phyloP scores from a whole-genome alignment of 2,329 filamentous ascomycete genomes.

The Herpotrichia juniperi region DNA sequence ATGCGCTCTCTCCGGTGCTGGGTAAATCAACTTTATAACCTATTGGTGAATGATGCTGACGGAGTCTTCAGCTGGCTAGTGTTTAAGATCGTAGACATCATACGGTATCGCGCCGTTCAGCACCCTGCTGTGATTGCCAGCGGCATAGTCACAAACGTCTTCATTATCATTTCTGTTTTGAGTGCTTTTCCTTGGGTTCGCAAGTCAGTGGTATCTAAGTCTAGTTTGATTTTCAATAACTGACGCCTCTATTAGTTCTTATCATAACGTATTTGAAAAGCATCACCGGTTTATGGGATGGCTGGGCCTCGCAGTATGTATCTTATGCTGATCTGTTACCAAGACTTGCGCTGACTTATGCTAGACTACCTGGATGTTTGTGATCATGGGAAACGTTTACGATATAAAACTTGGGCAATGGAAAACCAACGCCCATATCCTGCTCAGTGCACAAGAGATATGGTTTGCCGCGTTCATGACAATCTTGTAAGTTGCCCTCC shows the following conservation, averaged over 20 bases:
- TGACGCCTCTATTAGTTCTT: constrained; percentile 30
- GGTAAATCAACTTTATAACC: constrained; percentile 21
- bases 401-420: constrained; percentile 42
- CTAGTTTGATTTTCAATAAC: constrained; percentile 4
- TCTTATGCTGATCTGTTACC: no score
- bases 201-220: constrained; percentile 31
- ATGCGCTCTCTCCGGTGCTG: constrained; percentile 41
- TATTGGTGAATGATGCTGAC: constrained; percentile 11
- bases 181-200: constrained; percentile 45
- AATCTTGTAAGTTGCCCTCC: constrained; percentile 30
- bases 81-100: constrained; percentile 43
- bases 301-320: constrained; percentile 41
- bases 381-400: constrained; percentile 40
- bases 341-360: constrained; percentile 8
- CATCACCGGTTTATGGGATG: constrained; percentile 44
- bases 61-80: constrained; percentile 34
- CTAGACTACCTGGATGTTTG: constrained; percentile 44
- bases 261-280: constrained; percentile 44
- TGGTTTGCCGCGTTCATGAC: constrained; percentile 47
- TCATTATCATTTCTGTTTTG: constrained; percentile 43
- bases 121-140: constrained; percentile 38
- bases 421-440: constrained; percentile 28
- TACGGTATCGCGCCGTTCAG: constrained; percentile 38
- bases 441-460: constrained; percentile 41
- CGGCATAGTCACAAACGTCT: constrained; percentile 40